A percentile compares a stretch with the other conserved stretches of the same genome.
phyloP scores from a whole-genome alignment of 1,139 yeast species.

The Kluyveromyces sp. region DNA sequence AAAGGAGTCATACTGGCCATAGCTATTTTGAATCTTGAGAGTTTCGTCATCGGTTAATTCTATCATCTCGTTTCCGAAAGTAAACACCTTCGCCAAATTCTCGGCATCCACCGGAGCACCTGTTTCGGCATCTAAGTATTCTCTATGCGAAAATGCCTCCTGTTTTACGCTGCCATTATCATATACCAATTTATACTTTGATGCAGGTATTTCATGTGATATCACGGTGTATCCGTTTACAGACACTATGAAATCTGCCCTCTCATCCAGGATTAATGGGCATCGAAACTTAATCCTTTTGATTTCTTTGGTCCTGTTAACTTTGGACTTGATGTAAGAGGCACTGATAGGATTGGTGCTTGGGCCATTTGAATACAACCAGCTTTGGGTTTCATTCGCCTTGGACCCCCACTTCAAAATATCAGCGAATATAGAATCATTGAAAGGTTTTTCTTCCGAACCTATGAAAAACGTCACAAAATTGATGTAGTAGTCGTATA shows the following conservation, averaged over 20 bases:
- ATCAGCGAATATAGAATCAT: constrained; percentile 50
- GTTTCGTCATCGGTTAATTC: constrained; percentile 35
- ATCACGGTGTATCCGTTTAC: constrained; percentile 66
- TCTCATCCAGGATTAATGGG: constrained; percentile 45
- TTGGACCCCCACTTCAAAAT: constrained; percentile 36
- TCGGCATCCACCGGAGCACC: constrained; percentile 39
- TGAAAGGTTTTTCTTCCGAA: constrained; percentile 36
- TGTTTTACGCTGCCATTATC: constrained; percentile 46
- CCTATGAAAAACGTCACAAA: constrained; percentile 63
- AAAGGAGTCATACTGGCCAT: constrained; percentile 35
- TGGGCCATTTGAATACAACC: constrained; percentile 28
- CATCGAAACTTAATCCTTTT: constrained; percentile 58
- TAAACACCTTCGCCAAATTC: constrained; percentile 35
- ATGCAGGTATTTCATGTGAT: constrained; percentile 43
- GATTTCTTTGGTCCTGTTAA: constrained; percentile 53
- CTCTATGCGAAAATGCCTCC: constrained; percentile 47
- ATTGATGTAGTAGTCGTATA: constrained; percentile 43
- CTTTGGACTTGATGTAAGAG: constrained; percentile 41
- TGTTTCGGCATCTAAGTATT: constrained; percentile 36
- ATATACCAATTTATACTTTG: constrained; percentile 42
- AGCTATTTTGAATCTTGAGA: constrained; percentile 33
- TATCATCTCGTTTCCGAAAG: constrained; percentile 42
- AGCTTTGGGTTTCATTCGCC: constrained; percentile 7
- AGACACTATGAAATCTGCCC: constrained; percentile 45
- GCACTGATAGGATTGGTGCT: constrained; percentile 40